These are phyloP conservation scores for Populus tomentosa DNA, from an alignment of 441 rosid genomes.

Conservation along the genomic window DNA sequence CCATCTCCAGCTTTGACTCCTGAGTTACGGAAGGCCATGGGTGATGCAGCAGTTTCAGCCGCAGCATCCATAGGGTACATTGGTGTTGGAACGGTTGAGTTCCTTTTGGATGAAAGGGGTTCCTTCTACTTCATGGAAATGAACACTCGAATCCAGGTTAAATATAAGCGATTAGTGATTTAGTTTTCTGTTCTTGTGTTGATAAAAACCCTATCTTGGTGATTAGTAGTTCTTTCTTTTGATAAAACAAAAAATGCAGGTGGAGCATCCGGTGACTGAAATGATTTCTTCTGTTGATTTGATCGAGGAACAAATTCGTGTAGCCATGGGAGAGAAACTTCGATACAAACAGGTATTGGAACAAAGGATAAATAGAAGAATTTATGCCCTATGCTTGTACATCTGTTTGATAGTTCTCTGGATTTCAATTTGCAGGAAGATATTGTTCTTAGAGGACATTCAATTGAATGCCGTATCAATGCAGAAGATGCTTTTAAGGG, in stretches of 20 bases:
- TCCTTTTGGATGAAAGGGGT: slow-evolving; percentile 97
- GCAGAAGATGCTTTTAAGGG: slow-evolving; percentile 97
- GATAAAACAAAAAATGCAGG: slow-evolving; percentile 38
- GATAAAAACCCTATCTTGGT: background rate
- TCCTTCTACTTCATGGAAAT: slow-evolving; percentile 99
- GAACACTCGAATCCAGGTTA: slow-evolving; percentile 98
- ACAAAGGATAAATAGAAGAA: background rate
- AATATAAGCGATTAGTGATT: background rate
- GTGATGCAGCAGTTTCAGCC: slow-evolving; percentile 98
- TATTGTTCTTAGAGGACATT: slow-evolving; percentile 90
- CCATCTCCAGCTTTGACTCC: slow-evolving; percentile 97
- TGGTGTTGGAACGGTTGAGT: slow-evolving; percentile 96
- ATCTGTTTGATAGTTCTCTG: slow-evolving; percentile 1
- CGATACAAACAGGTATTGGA: slow-evolving; percentile 65
- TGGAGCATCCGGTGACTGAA: slow-evolving; percentile 98
- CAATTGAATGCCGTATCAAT: slow-evolving; percentile 97
- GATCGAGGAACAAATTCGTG: slow-evolving; percentile 94
- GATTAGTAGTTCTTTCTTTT: slow-evolving; percentile 8
- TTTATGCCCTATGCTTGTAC: background rate
- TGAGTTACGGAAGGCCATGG: slow-evolving; percentile 94
- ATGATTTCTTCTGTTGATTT: slow-evolving; percentile 97
- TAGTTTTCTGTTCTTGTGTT: slow-evolving; percentile 11
- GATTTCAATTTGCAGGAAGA: slow-evolving; percentile 57
- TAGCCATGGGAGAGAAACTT: slow-evolving; percentile 95
- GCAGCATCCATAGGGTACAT: slow-evolving; percentile 96